Conservation (phyloP, 768 basidiomycete species). For the Chalciporus piperatus region DNA sequence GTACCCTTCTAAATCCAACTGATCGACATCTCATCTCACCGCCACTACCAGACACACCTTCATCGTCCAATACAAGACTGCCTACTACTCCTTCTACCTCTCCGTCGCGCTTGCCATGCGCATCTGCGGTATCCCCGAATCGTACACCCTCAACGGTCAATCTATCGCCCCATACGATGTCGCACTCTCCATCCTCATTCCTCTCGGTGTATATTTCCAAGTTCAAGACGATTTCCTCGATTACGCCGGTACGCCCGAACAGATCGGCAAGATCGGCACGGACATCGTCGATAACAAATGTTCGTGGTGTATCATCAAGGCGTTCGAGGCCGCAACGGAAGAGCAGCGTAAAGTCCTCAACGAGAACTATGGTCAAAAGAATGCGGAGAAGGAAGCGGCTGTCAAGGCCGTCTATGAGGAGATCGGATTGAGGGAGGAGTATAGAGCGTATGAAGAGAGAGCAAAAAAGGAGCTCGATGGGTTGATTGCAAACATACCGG, state of each 20-base stretch:
- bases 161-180: constrained; percentile 61
- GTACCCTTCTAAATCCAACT: constrained; percentile 33
- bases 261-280: constrained; percentile 95
- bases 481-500: constrained; percentile 73
- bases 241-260: constrained; percentile 83
- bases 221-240: constrained; percentile 98
- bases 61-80: constrained; percentile 97
- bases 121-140: constrained; percentile 60
- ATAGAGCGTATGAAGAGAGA: constrained; percentile 75
- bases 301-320: constrained; percentile 92
- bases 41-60: constrained; percentile 65
- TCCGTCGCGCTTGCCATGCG: constrained; percentile 94
- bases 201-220: constrained; percentile 98
- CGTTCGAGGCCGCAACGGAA: constrained; percentile 55
- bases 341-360: constrained; percentile 61
- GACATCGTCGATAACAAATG: constrained; percentile 99
- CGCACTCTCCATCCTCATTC: constrained; percentile 80
- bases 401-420: constrained; percentile 74
- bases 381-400: constrained; percentile 45
- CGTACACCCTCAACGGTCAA: constrained; percentile 40
- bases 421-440: constrained; percentile 60
- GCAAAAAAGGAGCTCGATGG: constrained; percentile 63
- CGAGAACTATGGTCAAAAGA: constrained; percentile 63
- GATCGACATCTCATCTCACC: background rate
- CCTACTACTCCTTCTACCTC: constrained; percentile 98